phyloP scores from a whole-genome alignment of 768 basidiomycete species.

The Xanthoconium stramineum region DNA sequence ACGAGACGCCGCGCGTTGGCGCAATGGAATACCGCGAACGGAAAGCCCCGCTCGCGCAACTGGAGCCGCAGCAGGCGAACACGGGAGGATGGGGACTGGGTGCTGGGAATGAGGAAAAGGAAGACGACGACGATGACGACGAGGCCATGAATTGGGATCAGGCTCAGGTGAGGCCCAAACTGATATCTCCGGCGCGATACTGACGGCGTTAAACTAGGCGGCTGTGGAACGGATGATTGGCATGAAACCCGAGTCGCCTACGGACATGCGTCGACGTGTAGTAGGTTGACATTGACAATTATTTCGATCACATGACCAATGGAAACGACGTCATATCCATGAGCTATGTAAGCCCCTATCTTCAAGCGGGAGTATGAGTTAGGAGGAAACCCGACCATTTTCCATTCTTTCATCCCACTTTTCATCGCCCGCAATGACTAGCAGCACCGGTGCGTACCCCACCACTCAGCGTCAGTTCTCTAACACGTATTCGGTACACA shows the following conservation, averaged over 20 bases:
- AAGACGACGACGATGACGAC: slow-evolving; percentile 66
- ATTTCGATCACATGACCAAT: slow-evolving; percentile 11
- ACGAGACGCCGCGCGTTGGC: slow-evolving; percentile 53
- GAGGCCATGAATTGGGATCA: slow-evolving; percentile 67
- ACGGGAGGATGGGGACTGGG: slow-evolving; percentile 79
- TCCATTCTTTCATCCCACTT: no score
- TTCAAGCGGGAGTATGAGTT: neutral
- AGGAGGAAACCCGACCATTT: neutral
- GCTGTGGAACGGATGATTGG: slow-evolving; percentile 60
- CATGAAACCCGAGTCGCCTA: slow-evolving; percentile 36
- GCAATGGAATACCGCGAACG: slow-evolving; percentile 38
- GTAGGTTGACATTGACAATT: slow-evolving; percentile 8
- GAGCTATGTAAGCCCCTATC: slow-evolving; percentile 10
- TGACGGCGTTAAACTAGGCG: slow-evolving; percentile 34
- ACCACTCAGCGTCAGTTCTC: fast-evolving
- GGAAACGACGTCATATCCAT: slow-evolving; percentile 16
- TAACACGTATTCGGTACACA: neutral
- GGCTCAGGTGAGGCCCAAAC: slow-evolving; percentile 48
- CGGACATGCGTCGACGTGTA: slow-evolving; percentile 27
- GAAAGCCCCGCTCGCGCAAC: slow-evolving; percentile 28
- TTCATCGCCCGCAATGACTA: slow-evolving; percentile 8
- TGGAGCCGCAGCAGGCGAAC: slow-evolving; percentile 40
- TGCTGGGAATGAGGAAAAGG: slow-evolving; percentile 53
- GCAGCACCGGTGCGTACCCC: neutral
- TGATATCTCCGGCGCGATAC: neutral